Percentiles rank a stretch among this genome's conserved stretches.
Conservation (phyloP, 2,329 filamentous ascomycete species). For the Coleophoma crateriformis region DNA sequence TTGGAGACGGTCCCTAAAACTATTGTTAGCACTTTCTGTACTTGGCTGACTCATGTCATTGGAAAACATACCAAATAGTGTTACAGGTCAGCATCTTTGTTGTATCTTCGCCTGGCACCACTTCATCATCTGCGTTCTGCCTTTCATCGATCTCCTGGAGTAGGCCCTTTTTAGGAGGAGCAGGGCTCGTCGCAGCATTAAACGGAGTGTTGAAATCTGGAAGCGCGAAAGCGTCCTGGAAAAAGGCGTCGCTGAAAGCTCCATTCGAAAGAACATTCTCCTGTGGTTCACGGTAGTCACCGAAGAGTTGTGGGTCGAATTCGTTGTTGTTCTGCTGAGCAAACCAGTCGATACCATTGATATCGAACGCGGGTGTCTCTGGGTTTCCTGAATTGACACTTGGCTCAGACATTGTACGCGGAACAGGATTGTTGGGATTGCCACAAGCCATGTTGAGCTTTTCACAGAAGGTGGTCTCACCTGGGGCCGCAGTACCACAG, state of each 20-base stretch:
- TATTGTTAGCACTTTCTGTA: conserved; percentile 1
- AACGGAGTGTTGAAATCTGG: conserved; percentile 76
- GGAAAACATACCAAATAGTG: conserved; percentile 76
- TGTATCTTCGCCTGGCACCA: conserved; percentile 53
- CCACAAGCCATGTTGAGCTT: conserved; percentile 51
- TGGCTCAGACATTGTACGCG: conserved; percentile 34
- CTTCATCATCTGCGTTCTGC: conserved; percentile 63
- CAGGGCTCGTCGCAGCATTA: conserved; percentile 49
- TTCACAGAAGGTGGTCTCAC: conserved; percentile 48
- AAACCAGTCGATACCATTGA: conserved; percentile 64
- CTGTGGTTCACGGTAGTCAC: conserved; percentile 86
- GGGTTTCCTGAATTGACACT: conserved; percentile 17
- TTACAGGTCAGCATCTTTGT: conserved; percentile 74
- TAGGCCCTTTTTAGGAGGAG: conserved; percentile 59
- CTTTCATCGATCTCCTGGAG: conserved; percentile 76
- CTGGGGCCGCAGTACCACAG: conserved; percentile 31
- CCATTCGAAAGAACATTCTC: conserved; percentile 78
- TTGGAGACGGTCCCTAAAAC: conserved; percentile 78
- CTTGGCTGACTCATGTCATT: not conserved
- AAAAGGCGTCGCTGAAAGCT: conserved; percentile 55
- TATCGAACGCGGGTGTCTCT: conserved; percentile 34
- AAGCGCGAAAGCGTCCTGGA: conserved; percentile 70
- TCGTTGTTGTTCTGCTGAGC: conserved; percentile 75
- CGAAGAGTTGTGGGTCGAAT: conserved; percentile 89
- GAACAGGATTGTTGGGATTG: conserved; percentile 44